Evolutionary conservation across 2,329 filamentous ascomycete genomes (phyloP).

Genomic region (Fusarium transvaalense): DNA sequence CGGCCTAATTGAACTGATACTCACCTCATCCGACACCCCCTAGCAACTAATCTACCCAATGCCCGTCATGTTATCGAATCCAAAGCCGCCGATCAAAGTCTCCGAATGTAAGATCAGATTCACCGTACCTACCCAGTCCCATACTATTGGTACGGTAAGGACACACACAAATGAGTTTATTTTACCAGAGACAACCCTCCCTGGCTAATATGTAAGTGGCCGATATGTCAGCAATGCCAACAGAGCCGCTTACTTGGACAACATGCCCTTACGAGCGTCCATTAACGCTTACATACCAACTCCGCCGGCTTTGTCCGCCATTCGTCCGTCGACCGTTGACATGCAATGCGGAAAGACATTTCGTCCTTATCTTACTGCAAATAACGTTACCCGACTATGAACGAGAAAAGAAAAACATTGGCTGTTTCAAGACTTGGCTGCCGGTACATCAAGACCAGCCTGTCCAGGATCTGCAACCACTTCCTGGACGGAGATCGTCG

Average conservation of each 20-base stretch:
- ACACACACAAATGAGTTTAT: background rate
- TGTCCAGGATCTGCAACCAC: constrained; percentile 22
- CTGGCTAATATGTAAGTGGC: background rate
- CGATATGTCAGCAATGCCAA: constrained; percentile 2
- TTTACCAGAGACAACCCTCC: background rate
- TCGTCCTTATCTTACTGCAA: background rate
- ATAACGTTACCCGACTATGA: background rate
- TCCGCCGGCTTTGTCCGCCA: constrained; percentile 27
- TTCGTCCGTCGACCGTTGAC: constrained; percentile 16
- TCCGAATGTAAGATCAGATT: background rate
- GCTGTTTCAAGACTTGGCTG: background rate
- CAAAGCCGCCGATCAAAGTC: background rate
- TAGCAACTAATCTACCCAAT: background rate
- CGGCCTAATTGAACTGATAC: background rate
- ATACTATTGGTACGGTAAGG: background rate
- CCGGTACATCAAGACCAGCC: background rate
- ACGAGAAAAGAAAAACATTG: background rate
- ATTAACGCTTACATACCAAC: constrained; percentile 26
- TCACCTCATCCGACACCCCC: background rate
- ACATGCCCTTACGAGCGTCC: constrained; percentile 16
- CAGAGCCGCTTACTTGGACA: constrained; percentile 3
- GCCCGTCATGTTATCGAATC: background rate
- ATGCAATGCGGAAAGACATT: background rate
- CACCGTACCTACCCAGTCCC: background rate
- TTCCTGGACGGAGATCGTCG: constrained; percentile 2